Evolutionary conservation across 2,329 filamentous ascomycete genomes (phyloP).

Genomic region (Cytospora leucostoma): DNA sequence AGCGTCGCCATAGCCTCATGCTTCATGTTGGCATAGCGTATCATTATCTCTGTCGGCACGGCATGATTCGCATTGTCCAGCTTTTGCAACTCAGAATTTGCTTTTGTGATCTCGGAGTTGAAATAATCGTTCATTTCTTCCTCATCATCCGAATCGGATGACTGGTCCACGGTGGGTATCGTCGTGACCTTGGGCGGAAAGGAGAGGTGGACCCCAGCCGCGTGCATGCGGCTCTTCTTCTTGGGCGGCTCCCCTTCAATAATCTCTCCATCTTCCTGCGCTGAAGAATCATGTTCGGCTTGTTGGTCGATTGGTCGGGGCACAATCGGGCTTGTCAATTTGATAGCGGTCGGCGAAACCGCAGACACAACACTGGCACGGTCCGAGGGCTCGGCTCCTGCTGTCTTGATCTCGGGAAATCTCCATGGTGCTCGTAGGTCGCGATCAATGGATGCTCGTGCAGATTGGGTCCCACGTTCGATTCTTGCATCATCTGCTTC

Average conservation of each 20-base stretch:
- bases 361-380: constrained; percentile 26
- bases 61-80: constrained; percentile 43
- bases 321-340: constrained; percentile 21
- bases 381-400: constrained; percentile 27
- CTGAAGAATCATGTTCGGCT: constrained; percentile 18
- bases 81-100: constrained; percentile 51
- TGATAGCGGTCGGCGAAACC: constrained; percentile 25
- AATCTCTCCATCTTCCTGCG: constrained; percentile 26
- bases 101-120: constrained; percentile 53
- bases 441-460: constrained; percentile 37
- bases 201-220: constrained; percentile 40
- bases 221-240: constrained; percentile 35
- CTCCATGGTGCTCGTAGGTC: constrained; percentile 31
- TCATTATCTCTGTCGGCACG: constrained; percentile 45
- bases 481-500: constrained; percentile 50
- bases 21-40: constrained; percentile 50
- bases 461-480: constrained; percentile 43
- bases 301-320: constrained; percentile 20
- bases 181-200: constrained; percentile 42
- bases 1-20: constrained; percentile 53
- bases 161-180: constrained; percentile 41
- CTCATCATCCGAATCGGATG: constrained; percentile 56
- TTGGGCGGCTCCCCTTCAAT: constrained; percentile 25
- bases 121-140: constrained; percentile 62
- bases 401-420: constrained; percentile 30